A percentile compares a stretch with the other conserved stretches of the same genome.
Evolutionary conservation across 805 yeast genomes (phyloP).

Genomic region (Kluyveromyces lactis): DNA sequence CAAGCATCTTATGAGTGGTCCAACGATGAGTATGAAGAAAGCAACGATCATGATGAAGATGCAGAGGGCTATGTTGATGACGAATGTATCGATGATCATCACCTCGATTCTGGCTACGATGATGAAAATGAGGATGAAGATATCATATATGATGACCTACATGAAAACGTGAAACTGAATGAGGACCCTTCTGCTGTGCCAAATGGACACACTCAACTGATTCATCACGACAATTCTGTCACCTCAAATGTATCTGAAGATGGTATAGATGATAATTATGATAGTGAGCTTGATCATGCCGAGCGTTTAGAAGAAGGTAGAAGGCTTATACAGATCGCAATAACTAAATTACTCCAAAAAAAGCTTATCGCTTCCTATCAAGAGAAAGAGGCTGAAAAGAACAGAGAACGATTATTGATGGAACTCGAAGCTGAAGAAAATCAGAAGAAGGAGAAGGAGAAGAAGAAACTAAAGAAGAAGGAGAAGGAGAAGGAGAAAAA

Average conservation of each 20-base stretch:
- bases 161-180: conserved; percentile 4
- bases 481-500: conserved; percentile 69
- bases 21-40: conserved; percentile 23
- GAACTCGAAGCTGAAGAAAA: conserved; percentile 65
- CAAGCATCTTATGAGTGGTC: conserved; percentile 5
- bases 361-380: conserved; percentile 69
- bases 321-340: conserved; percentile 68
- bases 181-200: not conserved
- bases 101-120: conserved; percentile 10
- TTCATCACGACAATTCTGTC: not conserved
- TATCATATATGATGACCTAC: conserved; percentile 1
- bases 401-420: conserved; percentile 50
- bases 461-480: conserved; percentile 54
- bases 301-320: conserved; percentile 72
- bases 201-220: not conserved
- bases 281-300: conserved; percentile 44
- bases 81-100: conserved; percentile 13
- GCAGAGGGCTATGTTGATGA: conserved; percentile 16
- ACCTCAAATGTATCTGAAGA: conserved; percentile 11
- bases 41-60: conserved; percentile 14
- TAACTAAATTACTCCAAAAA: conserved; percentile 68
- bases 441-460: conserved; percentile 56
- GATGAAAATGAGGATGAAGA: conserved; percentile 21
- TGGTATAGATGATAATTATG: conserved; percentile 23
- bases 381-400: conserved; percentile 72